phyloP scores from a whole-genome alignment of 2,329 filamentous ascomycete genomes.

The Hysterium pulicare region DNA sequence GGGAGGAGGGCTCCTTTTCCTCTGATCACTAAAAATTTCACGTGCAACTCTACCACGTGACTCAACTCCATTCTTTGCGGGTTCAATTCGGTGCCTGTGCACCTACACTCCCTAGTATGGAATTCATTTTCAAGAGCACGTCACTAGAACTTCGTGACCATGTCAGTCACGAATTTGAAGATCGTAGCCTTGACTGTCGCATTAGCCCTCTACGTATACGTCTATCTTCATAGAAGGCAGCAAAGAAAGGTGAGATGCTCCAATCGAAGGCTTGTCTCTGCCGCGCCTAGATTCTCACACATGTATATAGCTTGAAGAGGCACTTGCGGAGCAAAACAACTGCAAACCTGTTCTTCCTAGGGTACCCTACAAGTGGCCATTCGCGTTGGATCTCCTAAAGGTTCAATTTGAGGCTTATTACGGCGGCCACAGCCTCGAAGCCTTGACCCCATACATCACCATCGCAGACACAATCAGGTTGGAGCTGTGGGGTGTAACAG shows the following conservation, averaged over 20 bases:
- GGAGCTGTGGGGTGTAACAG: conserved; percentile 16
- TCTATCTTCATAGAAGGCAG: neutral
- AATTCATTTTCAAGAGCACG: too few relatives aligned
- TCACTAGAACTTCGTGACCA: too few relatives aligned
- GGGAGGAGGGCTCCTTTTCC: too few relatives aligned
- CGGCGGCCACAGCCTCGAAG: neutral
- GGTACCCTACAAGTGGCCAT: conserved; percentile 27
- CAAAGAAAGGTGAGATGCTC: neutral
- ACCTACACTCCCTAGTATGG: too few relatives aligned
- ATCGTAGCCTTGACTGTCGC: neutral
- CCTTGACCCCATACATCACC: neutral
- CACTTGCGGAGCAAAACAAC: conserved; percentile 8
- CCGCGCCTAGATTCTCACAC: neutral
- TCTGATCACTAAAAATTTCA: too few relatives aligned
- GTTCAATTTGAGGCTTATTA: conserved; percentile 13
- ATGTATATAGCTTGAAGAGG: conserved; percentile 6
- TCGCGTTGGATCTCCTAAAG: conserved; percentile 32
- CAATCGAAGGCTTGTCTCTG: neutral
- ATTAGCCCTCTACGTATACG: neutral
- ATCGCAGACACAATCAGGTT: neutral
- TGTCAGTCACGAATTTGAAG: too few relatives aligned
- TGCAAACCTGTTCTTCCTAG: conserved; percentile 16
- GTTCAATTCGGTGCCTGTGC: too few relatives aligned
- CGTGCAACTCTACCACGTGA: too few relatives aligned
- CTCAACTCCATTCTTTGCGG: too few relatives aligned